Evolutionary conservation across 2,329 filamentous ascomycete genomes (phyloP).

Genomic region (Alternaria viburni): DNA sequence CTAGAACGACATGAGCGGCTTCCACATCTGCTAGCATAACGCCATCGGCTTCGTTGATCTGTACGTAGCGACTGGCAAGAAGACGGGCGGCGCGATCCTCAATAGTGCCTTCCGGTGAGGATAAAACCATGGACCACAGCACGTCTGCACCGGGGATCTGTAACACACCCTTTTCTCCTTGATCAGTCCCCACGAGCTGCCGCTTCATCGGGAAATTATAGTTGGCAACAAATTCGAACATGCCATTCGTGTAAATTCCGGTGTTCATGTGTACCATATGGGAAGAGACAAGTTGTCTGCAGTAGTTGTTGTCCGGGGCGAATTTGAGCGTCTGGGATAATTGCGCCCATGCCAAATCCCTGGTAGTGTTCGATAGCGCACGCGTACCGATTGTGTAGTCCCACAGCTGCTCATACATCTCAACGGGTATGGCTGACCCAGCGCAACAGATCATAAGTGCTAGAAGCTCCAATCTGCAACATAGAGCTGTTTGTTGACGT

Average conservation of each 20-base stretch:
- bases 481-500: constrained; percentile 30
- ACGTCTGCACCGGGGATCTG: constrained; percentile 67
- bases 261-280: constrained; percentile 66
- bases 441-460: constrained; percentile 65
- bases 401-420: constrained; percentile 73
- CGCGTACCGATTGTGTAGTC: constrained; percentile 71
- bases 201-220: constrained; percentile 33
- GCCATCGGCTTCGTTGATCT: constrained; percentile 47
- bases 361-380: constrained; percentile 65
- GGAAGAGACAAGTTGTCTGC: constrained; percentile 46
- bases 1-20: constrained; percentile 70
- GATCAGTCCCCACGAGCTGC: constrained; percentile 18
- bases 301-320: constrained; percentile 37
- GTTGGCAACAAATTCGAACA: constrained; percentile 68
- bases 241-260: constrained; percentile 64
- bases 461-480: constrained; percentile 61
- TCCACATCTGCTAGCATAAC: constrained; percentile 57
- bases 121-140: constrained; percentile 83
- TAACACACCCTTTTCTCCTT: constrained; percentile 44
- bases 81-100: constrained; percentile 72
- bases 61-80: constrained; percentile 77
- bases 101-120: constrained; percentile 68
- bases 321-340: constrained; percentile 31
- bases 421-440: constrained; percentile 66
- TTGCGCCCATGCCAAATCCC: constrained; percentile 69